phyloP scores from a whole-genome alignment of 495 filamentous ascomycete species.

The Pyrenula massariospora region DNA sequence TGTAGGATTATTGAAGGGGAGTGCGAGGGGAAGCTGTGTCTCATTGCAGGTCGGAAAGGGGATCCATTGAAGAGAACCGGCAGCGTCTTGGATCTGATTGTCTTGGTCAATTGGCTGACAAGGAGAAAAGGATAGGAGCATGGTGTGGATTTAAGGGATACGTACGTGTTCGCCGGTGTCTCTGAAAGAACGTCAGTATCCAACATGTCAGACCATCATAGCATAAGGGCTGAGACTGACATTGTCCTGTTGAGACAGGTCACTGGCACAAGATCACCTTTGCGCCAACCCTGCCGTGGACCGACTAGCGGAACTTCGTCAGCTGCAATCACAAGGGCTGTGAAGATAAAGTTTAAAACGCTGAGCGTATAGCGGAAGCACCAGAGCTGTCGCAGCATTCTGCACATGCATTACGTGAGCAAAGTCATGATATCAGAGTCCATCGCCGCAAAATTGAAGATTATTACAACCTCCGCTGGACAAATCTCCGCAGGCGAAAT shows the following conservation, averaged over 20 bases:
- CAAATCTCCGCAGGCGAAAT: too few species aligned
- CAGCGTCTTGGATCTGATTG: slow-evolving; percentile 57
- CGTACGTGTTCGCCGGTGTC: slow-evolving; percentile 55
- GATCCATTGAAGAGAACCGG: slow-evolving; percentile 83
- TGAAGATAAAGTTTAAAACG: background rate
- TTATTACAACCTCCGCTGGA: too few species aligned
- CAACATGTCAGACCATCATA: too few species aligned
- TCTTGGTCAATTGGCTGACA: background rate
- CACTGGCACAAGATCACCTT: slow-evolving; percentile 45
- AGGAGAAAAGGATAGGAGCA: background rate
- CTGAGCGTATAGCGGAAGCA: background rate
- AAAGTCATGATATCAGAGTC: background rate
- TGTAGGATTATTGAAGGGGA: slow-evolving; percentile 66
- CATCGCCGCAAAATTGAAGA: too few species aligned
- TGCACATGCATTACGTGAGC: background rate
- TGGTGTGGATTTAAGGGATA: slow-evolving; percentile 2
- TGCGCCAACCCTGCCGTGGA: slow-evolving; percentile 40
- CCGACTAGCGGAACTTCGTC: slow-evolving; percentile 2
- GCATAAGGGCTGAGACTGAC: slow-evolving; percentile 41
- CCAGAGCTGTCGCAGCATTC: background rate
- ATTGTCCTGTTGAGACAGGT: slow-evolving; percentile 56
- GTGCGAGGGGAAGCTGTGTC: slow-evolving; percentile 65
- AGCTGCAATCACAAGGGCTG: background rate
- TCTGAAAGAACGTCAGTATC: slow-evolving; percentile 19
- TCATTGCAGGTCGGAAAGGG: slow-evolving; percentile 91